These are phyloP conservation scores for Pythium periplocum DNA, from an alignment of 352 stramenopile genomes.

Conservation along the genomic window DNA sequence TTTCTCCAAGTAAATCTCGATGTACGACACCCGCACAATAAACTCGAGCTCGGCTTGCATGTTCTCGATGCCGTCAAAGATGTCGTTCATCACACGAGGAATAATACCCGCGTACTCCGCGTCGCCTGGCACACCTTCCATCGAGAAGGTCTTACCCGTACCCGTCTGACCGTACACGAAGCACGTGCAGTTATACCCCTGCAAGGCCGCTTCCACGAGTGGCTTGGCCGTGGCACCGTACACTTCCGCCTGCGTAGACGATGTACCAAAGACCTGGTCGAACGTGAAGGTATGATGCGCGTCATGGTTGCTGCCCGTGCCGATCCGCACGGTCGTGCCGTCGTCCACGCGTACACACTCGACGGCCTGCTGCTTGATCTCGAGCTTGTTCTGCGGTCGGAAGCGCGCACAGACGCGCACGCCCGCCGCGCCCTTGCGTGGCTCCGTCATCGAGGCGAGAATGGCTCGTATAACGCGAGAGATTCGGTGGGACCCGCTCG, in stretches of 20 bases:
- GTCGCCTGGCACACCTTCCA: slow-evolving; percentile 70
- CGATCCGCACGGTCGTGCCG: slow-evolving; percentile 34
- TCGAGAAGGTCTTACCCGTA: slow-evolving; percentile 92
- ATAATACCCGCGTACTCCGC: slow-evolving; percentile 68
- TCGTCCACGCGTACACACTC: slow-evolving; percentile 54
- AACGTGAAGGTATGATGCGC: slow-evolving; percentile 58
- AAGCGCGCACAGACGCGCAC: slow-evolving; percentile 72
- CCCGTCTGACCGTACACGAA: slow-evolving; percentile 92
- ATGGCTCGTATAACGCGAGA: neutral
- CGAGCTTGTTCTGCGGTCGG: slow-evolving; percentile 72
- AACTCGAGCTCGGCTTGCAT: slow-evolving; percentile 86
- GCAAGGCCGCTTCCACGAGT: slow-evolving; percentile 48
- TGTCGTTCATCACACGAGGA: slow-evolving; percentile 62
- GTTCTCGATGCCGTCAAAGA: slow-evolving; percentile 63
- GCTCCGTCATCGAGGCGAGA: slow-evolving; percentile 1
- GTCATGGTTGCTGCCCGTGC: slow-evolving; percentile 21
- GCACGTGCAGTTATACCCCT: slow-evolving; percentile 89
- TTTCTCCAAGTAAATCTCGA: slow-evolving; percentile 99
- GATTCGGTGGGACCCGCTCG: no score
- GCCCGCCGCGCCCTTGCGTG: slow-evolving; percentile 22
- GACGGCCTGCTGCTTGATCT: slow-evolving; percentile 59
- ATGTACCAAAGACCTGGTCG: slow-evolving; percentile 58
- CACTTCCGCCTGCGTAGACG: slow-evolving; percentile 52
- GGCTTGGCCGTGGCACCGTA: slow-evolving; percentile 62
- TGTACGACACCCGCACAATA: slow-evolving; percentile 94